These are phyloP conservation scores for Rhodotorula sp. DNA, from an alignment of 1,284 basidiomycete genomes.

Conservation along the genomic window DNA sequence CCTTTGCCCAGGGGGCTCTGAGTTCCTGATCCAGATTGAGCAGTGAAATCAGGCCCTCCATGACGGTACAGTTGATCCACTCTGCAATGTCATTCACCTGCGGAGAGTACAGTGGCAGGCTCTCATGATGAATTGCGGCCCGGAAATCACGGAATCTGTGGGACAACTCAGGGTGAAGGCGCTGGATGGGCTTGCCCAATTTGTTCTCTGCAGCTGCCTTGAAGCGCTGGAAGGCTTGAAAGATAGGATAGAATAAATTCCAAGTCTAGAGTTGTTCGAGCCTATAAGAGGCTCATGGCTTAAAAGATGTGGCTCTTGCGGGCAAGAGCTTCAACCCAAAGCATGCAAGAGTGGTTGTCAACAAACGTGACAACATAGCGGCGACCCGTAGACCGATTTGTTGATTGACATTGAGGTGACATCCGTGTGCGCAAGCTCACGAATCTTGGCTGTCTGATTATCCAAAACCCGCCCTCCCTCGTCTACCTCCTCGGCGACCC, in stretches of 20 bases:
- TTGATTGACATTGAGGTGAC: constrained; percentile 49
- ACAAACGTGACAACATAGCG: constrained; percentile 50
- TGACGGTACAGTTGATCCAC: constrained; percentile 45
- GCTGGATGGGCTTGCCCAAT: constrained; percentile 46
- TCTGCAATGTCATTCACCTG: constrained; percentile 48
- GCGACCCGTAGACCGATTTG: constrained; percentile 45
- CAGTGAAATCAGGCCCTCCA: constrained; percentile 44
- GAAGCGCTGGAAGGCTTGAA: constrained; percentile 47
- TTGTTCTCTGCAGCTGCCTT: constrained; percentile 44
- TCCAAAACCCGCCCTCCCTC: neutral
- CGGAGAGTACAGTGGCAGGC: constrained; percentile 47
- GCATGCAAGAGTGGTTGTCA: constrained; percentile 46
- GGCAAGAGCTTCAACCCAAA: constrained; percentile 44
- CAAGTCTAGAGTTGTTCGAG: too few relatives aligned
- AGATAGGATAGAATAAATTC: too few relatives aligned
- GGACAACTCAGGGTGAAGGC: constrained; percentile 45
- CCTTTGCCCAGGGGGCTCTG: constrained; percentile 49
- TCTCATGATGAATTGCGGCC: constrained; percentile 33
- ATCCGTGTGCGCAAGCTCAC: constrained; percentile 49
- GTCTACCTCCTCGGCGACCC: too few relatives aligned
- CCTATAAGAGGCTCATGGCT: too few relatives aligned
- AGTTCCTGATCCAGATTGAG: constrained; percentile 44
- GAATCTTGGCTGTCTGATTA: neutral
- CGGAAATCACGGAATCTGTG: constrained; percentile 46
- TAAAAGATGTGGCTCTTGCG: constrained; percentile 48